Evolutionary conservation across 1,284 basidiomycete genomes (phyloP).

Genomic region (Phlebopus sp.): DNA sequence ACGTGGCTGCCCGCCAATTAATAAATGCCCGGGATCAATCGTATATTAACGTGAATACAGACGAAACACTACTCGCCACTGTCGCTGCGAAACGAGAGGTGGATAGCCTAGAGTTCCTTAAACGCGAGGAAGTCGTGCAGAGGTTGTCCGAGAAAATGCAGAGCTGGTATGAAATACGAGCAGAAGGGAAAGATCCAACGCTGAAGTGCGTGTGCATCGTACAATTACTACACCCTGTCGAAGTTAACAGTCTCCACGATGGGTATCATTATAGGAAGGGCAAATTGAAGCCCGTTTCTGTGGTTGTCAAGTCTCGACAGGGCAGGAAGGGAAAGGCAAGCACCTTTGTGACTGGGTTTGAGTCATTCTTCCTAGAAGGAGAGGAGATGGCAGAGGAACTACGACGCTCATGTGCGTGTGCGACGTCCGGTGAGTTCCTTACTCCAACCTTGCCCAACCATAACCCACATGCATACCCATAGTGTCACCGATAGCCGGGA

Average conservation of each 20-base stretch:
- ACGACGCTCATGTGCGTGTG: constrained; percentile 70
- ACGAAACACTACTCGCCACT: constrained; percentile 45
- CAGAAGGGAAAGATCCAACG: constrained; percentile 49
- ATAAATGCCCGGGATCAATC: constrained; percentile 64
- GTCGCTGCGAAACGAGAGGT: constrained; percentile 45
- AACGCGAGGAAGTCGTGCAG: constrained; percentile 65
- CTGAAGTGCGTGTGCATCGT: constrained; percentile 47
- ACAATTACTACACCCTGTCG: background rate
- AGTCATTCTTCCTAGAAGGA: constrained; percentile 66
- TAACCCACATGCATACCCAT: background rate
- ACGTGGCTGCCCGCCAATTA: constrained; percentile 60
- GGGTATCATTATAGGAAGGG: constrained; percentile 61
- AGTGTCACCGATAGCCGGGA: constrained; percentile 60
- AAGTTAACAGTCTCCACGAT: background rate
- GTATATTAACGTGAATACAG: constrained; percentile 66
- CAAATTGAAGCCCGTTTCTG: constrained; percentile 61
- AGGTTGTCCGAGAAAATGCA: constrained; percentile 66
- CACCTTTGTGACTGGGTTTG: constrained; percentile 76
- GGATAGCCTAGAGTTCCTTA: constrained; percentile 51
- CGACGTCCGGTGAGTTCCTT: constrained; percentile 60
- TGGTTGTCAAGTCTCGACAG: constrained; percentile 70
- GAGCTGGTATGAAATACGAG: constrained; percentile 61
- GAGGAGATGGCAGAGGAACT: constrained; percentile 81
- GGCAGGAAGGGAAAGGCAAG: constrained; percentile 76
- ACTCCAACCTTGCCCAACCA: background rate